Base-by-base conservation (phyloP, 257 asterid genomes). In the Solanum chmielewskii region DNA sequence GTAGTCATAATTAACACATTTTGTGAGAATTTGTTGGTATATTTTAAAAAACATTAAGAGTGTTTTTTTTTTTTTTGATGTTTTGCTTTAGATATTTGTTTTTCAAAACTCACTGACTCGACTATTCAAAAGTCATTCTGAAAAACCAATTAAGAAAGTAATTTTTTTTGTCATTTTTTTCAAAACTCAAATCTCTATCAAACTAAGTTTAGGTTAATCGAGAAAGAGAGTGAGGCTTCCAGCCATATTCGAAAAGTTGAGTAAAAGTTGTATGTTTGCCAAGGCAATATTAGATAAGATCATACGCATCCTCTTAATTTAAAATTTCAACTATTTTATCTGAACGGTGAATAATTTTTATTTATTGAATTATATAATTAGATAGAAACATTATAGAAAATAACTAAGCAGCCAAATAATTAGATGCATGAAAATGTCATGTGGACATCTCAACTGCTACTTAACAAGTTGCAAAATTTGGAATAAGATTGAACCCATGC, bases 371-470 rank as follows among this genome's bases (percentile, higher is more conserved):
- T n/a, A 25, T 44, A 44, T 56, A 13, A n/a, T 35, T 23, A n/a
- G 39, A 23, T 42, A n/a, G 60, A 76, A 76, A 76, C 60, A 2
- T 42, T 12, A 52, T 7, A 11, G 60, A 42, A 78, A 45, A 25
- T 78, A 44, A 78, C 45, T 25, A 41, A 77, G 39, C 4, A 44
- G 73, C 73, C 35, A 68, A 3, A 27, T 4, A 27, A n/a, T 49
- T 80, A 49, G 69, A 10, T 80, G 20, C 69, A 45, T 45, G 66
- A n/a, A 78, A 45, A 45, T 78, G 42, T 18, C 44, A 80, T 49
- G 69, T 80, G 68, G 68, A 80, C 69, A 29, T 49, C 56, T 80
- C 69, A 80, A 80, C 85, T 47, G 44, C 85, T 80, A 47, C 85
- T 49, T 47, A 29, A 29, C 69, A 80, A 80, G 69, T 49, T 80